phyloP scores from a whole-genome alignment of 768 basidiomycete genomes.

The Xerocomellus chrysenteron region DNA sequence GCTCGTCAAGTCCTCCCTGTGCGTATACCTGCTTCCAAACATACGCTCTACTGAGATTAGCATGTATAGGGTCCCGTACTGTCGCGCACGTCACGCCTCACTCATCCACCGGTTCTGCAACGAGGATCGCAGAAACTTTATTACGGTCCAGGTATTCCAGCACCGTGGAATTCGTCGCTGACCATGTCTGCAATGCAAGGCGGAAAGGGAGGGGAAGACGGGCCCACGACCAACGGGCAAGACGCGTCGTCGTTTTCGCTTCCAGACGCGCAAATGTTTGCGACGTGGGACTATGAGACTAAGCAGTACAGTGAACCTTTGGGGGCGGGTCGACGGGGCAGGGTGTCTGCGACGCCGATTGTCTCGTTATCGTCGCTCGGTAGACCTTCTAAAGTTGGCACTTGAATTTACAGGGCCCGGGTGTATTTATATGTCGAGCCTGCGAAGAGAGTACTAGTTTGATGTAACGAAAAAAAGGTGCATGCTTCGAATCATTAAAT shows the following conservation, averaged over 20 bases:
- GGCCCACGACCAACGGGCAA: conserved; percentile 14
- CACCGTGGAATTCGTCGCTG: conserved; percentile 45
- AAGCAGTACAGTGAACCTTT: conserved; percentile 43
- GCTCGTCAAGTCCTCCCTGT: conserved; percentile 68
- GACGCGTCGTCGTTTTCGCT: conserved; percentile 35
- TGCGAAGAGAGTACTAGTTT: no score
- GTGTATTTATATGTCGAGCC: neutral
- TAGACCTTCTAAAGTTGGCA: conserved; percentile 23
- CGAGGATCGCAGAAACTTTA: conserved; percentile 42
- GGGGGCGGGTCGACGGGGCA: conserved; percentile 28
- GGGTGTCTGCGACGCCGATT: conserved; percentile 13
- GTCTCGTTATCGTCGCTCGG: conserved; percentile 23
- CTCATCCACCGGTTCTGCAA: conserved; percentile 63
- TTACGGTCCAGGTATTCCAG: conserved; percentile 41
- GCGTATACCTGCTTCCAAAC: conserved; percentile 25
- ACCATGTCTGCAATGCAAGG: conserved; percentile 12
- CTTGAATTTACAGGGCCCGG: conserved; percentile 1
- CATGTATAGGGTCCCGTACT: conserved; percentile 52
- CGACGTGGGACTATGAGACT: conserved; percentile 50
- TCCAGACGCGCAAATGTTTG: conserved; percentile 48
- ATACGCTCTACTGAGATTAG: neutral
- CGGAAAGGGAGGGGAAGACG: conserved; percentile 28
- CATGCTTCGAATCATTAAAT: no score
- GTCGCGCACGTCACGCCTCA: conserved; percentile 58
- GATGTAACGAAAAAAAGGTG: no score